Conservation (phyloP, 2,329 filamentous ascomycete genomes). For the Talaromyces sp. region DNA sequence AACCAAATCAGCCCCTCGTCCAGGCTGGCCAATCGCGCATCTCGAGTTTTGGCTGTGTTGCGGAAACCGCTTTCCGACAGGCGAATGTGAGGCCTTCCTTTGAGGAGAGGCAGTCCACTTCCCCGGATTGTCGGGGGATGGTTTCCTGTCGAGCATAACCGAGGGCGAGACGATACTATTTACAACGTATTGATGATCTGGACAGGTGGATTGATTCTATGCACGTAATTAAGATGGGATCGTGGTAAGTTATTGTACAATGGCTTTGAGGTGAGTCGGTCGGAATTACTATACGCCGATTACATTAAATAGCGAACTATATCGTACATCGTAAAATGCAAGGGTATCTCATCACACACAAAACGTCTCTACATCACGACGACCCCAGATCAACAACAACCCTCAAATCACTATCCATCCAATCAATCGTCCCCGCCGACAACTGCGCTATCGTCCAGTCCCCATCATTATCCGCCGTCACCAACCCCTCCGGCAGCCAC, state of each 20-base stretch:
- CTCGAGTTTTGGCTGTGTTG: neutral
- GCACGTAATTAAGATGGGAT: neutral
- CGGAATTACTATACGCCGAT: neutral
- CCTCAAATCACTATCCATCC: slow-evolving; percentile 48
- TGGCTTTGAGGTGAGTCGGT: neutral
- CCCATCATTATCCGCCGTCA: slow-evolving; percentile 38
- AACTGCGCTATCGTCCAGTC: slow-evolving; percentile 49
- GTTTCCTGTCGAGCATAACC: neutral
- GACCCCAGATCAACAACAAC: slow-evolving; percentile 42
- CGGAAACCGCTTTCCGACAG: slow-evolving; percentile 20
- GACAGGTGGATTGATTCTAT: too few relatives aligned
- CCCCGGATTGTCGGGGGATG: neutral
- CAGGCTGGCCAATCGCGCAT: neutral
- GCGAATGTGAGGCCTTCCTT: neutral
- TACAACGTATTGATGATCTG: too few relatives aligned
- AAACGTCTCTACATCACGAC: neutral
- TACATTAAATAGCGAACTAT: neutral
- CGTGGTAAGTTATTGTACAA: neutral
- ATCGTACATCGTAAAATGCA: neutral
- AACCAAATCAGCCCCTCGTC: neutral
- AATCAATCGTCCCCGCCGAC: slow-evolving; percentile 44
- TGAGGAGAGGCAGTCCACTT: neutral
- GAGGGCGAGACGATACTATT: too few relatives aligned
- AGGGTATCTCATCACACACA: slow-evolving; percentile 8
- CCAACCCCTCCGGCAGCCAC: slow-evolving; percentile 45